Base-by-base conservation (phyloP, 2,329 filamentous ascomycete genomes). In the Helminthosporium solani region DNA sequence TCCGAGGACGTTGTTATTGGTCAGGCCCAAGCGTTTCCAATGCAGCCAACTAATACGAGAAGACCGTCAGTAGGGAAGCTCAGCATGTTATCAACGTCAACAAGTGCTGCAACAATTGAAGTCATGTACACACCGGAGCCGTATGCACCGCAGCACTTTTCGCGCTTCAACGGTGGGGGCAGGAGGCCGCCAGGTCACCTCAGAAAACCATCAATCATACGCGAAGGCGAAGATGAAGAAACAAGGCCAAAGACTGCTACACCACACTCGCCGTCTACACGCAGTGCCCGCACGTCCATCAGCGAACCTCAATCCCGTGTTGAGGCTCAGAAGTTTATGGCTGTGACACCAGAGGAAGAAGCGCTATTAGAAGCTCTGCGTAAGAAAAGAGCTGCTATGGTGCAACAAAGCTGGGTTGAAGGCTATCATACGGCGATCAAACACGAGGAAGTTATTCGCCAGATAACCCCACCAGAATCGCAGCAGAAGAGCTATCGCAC, bases 341-440 rank as follows among this genome's bases (percentile, higher is more conserved):
- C 73, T 23, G 75, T 78, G 14, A 76, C 75, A 1, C 68, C 74
- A 43, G 75, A 78, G 55, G 75, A 78, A 54, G 75, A 76, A 58
- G 71, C 73, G 19, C 55, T 78, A 12, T 52, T 78, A 28, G 75
- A 77, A 44, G 62, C 77, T 60, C 76, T 78, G 73, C 72, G 75
- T 7, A 68, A 70, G 46, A 78, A 77, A 54, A 69, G 75, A 35
- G 73, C 74, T 9, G 70, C 68, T 7, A 76, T 76, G 74, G 67
- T 67, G 20, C 70, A 74, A 52, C 62, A 69, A 33, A 68, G 61
- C 39, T 69, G 67, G 46, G 56, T 66, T 1, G 67, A 73, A 49
- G 70, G 66, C 19, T 68, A 69, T 40, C 58, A 61, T 28, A 56
- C 65, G 18, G 66, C 65, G 12, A 46, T 71, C 5, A 68, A 73